Conservation (phyloP, 768 basidiomycete species). For the Suillus discolor region DNA sequence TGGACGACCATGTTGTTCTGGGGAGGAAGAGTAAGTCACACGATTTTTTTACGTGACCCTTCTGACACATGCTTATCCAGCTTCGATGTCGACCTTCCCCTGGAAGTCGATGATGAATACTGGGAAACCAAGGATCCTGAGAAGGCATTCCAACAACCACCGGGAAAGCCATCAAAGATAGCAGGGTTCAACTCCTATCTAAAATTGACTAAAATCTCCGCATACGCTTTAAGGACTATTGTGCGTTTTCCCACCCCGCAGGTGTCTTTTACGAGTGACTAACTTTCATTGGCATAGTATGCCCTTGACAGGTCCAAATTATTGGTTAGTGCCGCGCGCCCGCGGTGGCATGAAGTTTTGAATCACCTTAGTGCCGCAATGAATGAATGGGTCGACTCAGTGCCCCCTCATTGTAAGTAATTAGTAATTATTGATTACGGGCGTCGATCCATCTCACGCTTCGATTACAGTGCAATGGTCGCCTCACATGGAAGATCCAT, state of each 20-base stretch:
- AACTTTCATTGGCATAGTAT: slow-evolving; percentile 49
- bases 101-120: slow-evolving; percentile 82
- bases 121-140: slow-evolving; percentile 61
- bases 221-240: slow-evolving; percentile 68
- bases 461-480: slow-evolving; percentile 57
- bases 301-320: slow-evolving; percentile 67
- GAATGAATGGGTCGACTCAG: slow-evolving; percentile 68
- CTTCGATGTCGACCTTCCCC: slow-evolving; percentile 80
- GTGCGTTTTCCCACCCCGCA: slow-evolving; percentile 40
- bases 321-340: slow-evolving; percentile 51
- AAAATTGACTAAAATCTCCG: slow-evolving; percentile 68
- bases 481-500: slow-evolving; percentile 46
- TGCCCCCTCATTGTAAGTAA: slow-evolving; percentile 69
- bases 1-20: slow-evolving; percentile 57
- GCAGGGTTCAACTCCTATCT: slow-evolving; percentile 66
- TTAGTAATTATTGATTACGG: background rate
- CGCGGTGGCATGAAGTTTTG: slow-evolving; percentile 60
- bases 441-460: slow-evolving; percentile 5
- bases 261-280: slow-evolving; percentile 1
- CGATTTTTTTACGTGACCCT: background rate
- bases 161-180: slow-evolving; percentile 55
- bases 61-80: slow-evolving; percentile 42
- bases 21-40: slow-evolving; percentile 67
- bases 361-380: slow-evolving; percentile 69
- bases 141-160: slow-evolving; percentile 68